phyloP scores from a whole-genome alignment of 441 rosid species.

The Corymbia citriodora region DNA sequence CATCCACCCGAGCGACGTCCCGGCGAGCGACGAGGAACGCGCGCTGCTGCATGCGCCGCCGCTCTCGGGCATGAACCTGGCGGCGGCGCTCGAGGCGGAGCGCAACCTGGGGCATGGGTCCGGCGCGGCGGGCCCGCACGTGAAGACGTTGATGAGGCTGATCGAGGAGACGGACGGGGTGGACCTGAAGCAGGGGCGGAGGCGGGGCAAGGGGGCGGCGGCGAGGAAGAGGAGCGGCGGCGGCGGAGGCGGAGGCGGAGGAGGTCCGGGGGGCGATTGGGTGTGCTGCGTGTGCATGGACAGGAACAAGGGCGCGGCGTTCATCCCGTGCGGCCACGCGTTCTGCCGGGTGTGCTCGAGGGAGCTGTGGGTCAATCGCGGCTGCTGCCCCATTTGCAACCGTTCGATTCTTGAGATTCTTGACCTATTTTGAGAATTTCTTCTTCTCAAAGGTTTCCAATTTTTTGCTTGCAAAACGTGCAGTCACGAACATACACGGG shows the following conservation, averaged over 20 bases:
- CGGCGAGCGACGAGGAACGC: neutral
- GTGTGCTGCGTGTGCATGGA: slow-evolving; percentile 74
- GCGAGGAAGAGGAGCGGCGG: neutral
- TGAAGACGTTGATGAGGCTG: slow-evolving; percentile 53
- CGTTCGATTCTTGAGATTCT: slow-evolving; percentile 49
- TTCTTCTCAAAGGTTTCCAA: neutral
- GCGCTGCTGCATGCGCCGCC: neutral
- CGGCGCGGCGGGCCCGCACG: neutral
- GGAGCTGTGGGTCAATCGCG: slow-evolving; percentile 47
- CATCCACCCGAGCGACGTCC: neutral
- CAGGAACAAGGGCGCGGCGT: slow-evolving; percentile 58
- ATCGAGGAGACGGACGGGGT: slow-evolving; percentile 67
- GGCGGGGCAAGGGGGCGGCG: neutral
- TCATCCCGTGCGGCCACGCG: slow-evolving; percentile 72
- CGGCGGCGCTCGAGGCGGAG: neutral
- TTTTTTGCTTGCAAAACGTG: neutral
- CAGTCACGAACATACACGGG: neutral
- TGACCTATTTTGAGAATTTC: slow-evolving; percentile 30
- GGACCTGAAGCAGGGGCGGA: slow-evolving; percentile 24
- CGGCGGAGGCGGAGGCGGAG: neutral
- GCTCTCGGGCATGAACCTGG: slow-evolving; percentile 41
- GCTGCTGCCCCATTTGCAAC: slow-evolving; percentile 55
- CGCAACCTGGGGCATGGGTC: neutral
- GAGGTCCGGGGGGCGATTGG: slow-evolving; percentile 22
- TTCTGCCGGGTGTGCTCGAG: slow-evolving; percentile 50